phyloP scores from a whole-genome alignment of 495 filamentous ascomycete genomes.

The Tetracladium setigerum region DNA sequence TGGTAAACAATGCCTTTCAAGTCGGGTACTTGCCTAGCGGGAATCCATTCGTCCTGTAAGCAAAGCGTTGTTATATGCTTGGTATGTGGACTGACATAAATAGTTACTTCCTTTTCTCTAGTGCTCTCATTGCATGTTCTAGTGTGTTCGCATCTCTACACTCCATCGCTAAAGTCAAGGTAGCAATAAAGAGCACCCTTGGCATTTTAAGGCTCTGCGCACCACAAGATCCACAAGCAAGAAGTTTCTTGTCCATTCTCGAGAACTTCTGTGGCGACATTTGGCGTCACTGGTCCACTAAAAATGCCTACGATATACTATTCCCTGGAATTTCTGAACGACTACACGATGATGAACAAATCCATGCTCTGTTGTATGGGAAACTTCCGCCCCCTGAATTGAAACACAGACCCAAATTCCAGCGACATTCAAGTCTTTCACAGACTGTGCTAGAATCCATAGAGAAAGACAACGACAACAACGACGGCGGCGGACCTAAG shows the following conservation, averaged over 20 bases:
- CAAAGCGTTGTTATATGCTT: not conserved
- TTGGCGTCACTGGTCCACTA: conserved; percentile 5
- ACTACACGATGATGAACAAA: too few species aligned
- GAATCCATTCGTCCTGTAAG: conserved; percentile 61
- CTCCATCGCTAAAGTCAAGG: too few species aligned
- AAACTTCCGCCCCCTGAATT: too few species aligned
- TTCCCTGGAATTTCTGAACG: too few species aligned
- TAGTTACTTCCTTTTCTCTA: conserved; percentile 65
- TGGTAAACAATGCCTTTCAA: conserved; percentile 50
- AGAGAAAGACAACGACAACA: too few species aligned
- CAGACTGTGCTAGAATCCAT: too few species aligned
- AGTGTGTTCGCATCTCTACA: too few species aligned
- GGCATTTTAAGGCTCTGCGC: conserved; percentile 56
- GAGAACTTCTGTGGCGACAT: conserved; percentile 53
- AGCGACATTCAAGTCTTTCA: too few species aligned
- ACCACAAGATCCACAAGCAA: conserved; percentile 56
- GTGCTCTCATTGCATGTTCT: conserved; percentile 58
- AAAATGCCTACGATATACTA: not conserved
- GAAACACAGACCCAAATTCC: too few species aligned
- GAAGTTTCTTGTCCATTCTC: conserved; percentile 56
- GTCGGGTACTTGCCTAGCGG: conserved; percentile 55
- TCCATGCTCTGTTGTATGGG: too few species aligned
- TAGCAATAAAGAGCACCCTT: too few species aligned
- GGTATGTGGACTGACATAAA: not conserved
- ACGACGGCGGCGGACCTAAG: too few species aligned